A percentile compares a stretch with the other conserved stretches of the same genome.
phyloP scores from a whole-genome alignment of 495 filamentous ascomycete genomes.

The Hypoxylon perforatum region DNA sequence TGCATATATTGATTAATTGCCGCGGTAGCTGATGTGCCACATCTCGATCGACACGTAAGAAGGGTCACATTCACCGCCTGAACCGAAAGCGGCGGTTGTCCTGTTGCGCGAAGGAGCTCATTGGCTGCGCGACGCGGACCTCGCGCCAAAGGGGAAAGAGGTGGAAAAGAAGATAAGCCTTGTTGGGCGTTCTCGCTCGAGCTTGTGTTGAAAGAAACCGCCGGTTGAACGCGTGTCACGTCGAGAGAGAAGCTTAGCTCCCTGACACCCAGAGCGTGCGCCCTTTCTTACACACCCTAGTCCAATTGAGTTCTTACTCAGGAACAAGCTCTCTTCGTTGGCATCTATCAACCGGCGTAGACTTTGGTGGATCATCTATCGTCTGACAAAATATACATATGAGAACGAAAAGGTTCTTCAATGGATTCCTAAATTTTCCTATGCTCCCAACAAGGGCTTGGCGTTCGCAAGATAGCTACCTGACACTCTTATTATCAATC shows the following conservation, averaged over 20 bases:
- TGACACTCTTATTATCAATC: not conserved
- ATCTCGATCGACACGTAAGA: conserved; percentile 37
- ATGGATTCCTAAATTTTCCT: conserved; percentile 8
- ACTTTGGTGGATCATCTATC: conserved; percentile 12
- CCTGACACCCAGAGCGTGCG: not conserved
- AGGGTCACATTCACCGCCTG: conserved; percentile 39
- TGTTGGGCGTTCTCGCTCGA: conserved; percentile 28
- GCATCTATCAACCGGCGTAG: not conserved
- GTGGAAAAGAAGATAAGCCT: conserved; percentile 26
- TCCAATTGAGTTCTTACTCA: conserved; percentile 10
- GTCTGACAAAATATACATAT: conserved; percentile 6
- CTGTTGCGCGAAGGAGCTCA: conserved; percentile 18
- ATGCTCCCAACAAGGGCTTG: conserved; percentile 9
- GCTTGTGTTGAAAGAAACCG: conserved; percentile 2
- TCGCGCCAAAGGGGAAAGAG: conserved; percentile 16
- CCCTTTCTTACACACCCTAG: conserved; percentile 3
- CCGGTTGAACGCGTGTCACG: conserved; percentile 18
- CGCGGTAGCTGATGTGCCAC: conserved; percentile 22
- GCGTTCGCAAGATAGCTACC: conserved; percentile 15
- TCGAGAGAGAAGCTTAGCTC: conserved; percentile 4
- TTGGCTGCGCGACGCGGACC: conserved; percentile 22
- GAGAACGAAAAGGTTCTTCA: conserved; percentile 6
- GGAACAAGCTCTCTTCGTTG: not conserved
- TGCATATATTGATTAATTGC: conserved; percentile 42
- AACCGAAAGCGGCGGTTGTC: conserved; percentile 17